These are phyloP conservation scores for Hortiboletus flavorubellus DNA, from an alignment of 768 basidiomycete species.

Conservation along the genomic window DNA sequence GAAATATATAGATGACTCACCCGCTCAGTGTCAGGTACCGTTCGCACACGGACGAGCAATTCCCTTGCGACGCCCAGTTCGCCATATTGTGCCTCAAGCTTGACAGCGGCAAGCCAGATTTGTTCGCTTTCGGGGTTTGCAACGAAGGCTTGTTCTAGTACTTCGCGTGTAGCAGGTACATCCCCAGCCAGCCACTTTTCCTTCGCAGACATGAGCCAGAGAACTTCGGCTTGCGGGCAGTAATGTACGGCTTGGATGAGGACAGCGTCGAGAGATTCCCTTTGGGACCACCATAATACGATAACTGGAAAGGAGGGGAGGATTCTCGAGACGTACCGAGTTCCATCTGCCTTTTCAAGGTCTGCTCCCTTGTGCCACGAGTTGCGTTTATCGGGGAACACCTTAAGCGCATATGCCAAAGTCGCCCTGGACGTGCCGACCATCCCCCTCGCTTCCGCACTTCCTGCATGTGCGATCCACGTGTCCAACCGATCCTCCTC, in stretches of 20 bases:
- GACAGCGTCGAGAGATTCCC: constrained; percentile 78
- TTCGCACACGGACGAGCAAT: constrained; percentile 83
- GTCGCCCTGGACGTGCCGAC: constrained; percentile 86
- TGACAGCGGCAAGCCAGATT: constrained; percentile 97
- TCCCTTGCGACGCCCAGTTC: constrained; percentile 84
- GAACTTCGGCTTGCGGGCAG: constrained; percentile 92
- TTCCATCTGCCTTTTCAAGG: constrained; percentile 88
- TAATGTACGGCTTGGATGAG: constrained; percentile 81
- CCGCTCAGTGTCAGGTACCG: constrained; percentile 90
- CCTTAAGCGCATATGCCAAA: constrained; percentile 85
- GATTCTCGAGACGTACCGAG: constrained; percentile 46
- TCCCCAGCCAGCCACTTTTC: constrained; percentile 93
- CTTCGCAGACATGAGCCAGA: constrained; percentile 99
- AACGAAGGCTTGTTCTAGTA: constrained; percentile 86
- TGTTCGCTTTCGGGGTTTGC: constrained; percentile 96
- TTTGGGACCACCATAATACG: constrained; percentile 27
- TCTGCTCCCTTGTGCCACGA: constrained; percentile 92
- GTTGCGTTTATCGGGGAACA: constrained; percentile 81
- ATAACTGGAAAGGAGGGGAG: background rate
- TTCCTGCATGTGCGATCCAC: constrained; percentile 91
- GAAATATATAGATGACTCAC: constrained; percentile 40
- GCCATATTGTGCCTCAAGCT: constrained; percentile 94
- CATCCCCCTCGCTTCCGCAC: constrained; percentile 66
- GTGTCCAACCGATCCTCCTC: constrained; percentile 90
- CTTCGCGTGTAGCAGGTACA: constrained; percentile 85